Percentiles rank a stretch among this genome's conserved stretches.
These are phyloP conservation scores for Chlorella sp. DNA, from an alignment of 139 green algal species.

Conservation along the genomic window DNA sequence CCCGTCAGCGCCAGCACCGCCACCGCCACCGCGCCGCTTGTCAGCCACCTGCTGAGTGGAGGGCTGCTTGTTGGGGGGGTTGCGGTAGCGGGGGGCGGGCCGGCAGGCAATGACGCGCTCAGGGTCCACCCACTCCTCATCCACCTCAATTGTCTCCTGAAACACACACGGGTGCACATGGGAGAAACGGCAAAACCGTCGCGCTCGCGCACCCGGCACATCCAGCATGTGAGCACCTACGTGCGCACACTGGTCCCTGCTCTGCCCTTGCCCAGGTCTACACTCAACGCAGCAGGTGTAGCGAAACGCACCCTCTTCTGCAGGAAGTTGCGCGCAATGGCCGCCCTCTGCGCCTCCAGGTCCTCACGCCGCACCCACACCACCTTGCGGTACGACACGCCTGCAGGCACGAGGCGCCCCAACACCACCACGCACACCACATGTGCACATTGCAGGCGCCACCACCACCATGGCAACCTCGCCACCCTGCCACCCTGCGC, in stretches of 20 bases:
- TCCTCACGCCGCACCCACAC: not conserved
- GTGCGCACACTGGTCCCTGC: not conserved
- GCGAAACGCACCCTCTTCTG: not conserved
- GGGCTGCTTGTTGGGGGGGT: not conserved
- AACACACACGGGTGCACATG: too few species aligned
- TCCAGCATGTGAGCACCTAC: not conserved
- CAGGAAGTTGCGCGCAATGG: slow-evolving; percentile 31
- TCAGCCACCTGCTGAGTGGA: not conserved
- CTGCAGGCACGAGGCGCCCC: slow-evolving; percentile 7
- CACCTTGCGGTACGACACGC: slow-evolving; percentile 34
- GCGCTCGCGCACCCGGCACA: not conserved
- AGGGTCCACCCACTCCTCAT: slow-evolving; percentile 8
- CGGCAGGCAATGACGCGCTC: slow-evolving; percentile 21
- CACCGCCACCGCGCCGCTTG: not conserved
- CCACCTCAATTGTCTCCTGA: not conserved
- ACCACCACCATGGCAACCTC: not conserved
- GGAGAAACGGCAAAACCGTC: not conserved
- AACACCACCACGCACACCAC: not conserved
- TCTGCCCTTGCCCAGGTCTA: not conserved
- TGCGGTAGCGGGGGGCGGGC: not conserved
- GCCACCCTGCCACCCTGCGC: not conserved
- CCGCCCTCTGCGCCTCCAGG: slow-evolving; percentile 6
- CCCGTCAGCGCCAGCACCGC: not conserved
- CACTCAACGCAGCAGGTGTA: not conserved
- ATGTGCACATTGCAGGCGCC: slow-evolving; percentile 17